Evolutionary conservation across 805 yeast species (phyloP).

Genomic region (Zygoascus flipseniorum): DNA sequence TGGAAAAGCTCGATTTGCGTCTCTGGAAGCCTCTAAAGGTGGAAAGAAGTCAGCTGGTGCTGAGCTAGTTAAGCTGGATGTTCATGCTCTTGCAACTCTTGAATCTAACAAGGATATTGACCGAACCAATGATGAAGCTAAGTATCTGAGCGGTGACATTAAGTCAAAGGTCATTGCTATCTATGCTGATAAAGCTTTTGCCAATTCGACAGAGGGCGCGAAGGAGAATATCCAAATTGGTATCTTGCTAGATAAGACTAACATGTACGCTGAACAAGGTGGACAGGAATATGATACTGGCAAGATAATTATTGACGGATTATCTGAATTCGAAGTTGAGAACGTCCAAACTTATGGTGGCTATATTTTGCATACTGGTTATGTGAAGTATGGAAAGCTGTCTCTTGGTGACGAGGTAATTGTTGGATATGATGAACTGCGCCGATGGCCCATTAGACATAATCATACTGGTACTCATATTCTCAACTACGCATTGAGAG

Average conservation of each 20-base stretch:
- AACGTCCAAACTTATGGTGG: conserved; percentile 93
- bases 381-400: conserved; percentile 65
- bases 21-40: conserved; percentile 93
- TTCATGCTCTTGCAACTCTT: conserved; percentile 74
- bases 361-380: conserved; percentile 91
- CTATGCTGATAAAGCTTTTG: conserved; percentile 55
- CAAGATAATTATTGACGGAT: conserved; percentile 79
- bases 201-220: conserved; percentile 30
- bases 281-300: conserved; percentile 98
- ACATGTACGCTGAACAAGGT: conserved; percentile 98
- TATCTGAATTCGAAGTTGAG: conserved; percentile 77
- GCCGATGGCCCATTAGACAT: conserved; percentile 94
- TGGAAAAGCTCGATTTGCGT: conserved; percentile 80
- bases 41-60: conserved; percentile 54
- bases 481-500: conserved; percentile 79
- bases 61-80: conserved; percentile 71
- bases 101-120: conserved; percentile 47
- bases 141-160: conserved; percentile 63
- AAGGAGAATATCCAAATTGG: conserved; percentile 56
- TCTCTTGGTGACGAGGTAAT: conserved; percentile 61
- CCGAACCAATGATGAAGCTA: conserved; percentile 75
- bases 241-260: conserved; percentile 76
- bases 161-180: conserved; percentile 64
- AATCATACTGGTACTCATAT: conserved; percentile 98
- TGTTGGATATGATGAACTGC: conserved; percentile 82